These are phyloP conservation scores for Aquilaria yunnanensis DNA, from an alignment of 345 rosid genomes.

Conservation along the genomic window DNA sequence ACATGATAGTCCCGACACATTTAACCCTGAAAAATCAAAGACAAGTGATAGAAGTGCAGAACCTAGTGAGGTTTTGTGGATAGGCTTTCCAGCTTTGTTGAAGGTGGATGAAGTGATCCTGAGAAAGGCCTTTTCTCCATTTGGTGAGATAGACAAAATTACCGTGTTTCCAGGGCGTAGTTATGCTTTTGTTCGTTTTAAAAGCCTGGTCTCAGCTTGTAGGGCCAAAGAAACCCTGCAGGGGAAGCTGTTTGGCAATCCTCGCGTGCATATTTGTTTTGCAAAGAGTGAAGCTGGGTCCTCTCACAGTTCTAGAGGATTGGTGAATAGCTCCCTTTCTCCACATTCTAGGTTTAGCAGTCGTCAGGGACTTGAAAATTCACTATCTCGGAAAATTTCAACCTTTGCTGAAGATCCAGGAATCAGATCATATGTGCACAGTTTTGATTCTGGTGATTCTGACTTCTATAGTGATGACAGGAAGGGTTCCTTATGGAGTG, in stretches of 20 bases:
- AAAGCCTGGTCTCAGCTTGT: constrained; percentile 54
- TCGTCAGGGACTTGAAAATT: constrained; percentile 47
- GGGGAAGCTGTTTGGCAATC: constrained; percentile 88
- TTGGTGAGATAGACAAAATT: constrained; percentile 83
- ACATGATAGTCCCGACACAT: constrained; percentile 54
- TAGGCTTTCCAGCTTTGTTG: constrained; percentile 83
- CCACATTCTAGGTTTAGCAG: constrained; percentile 45
- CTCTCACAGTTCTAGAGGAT: constrained; percentile 51
- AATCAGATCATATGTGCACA: constrained; percentile 5
- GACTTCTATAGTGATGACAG: constrained; percentile 46
- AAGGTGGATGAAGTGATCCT: constrained; percentile 75
- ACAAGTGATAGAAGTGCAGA: constrained; percentile 56
- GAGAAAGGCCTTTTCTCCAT: constrained; percentile 76
- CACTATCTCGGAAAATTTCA: constrained; percentile 38
- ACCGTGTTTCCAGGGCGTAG: constrained; percentile 91
- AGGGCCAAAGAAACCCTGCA: constrained; percentile 93
- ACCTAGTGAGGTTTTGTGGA: constrained; percentile 89
- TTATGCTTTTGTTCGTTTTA: constrained; percentile 89
- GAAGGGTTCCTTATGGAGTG: constrained; percentile 36
- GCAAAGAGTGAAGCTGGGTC: constrained; percentile 74
- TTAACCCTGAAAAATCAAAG: constrained; percentile 47
- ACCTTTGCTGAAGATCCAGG: constrained; percentile 28
- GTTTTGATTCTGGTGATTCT: constrained; percentile 35
- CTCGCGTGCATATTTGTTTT: constrained; percentile 94
- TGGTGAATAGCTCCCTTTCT: constrained; percentile 39